A percentile compares a stretch with the other conserved stretches of the same genome.
These are phyloP conservation scores for Aureobasidium sp. DNA, from an alignment of 2,329 filamentous ascomycete species.

Conservation along the genomic window DNA sequence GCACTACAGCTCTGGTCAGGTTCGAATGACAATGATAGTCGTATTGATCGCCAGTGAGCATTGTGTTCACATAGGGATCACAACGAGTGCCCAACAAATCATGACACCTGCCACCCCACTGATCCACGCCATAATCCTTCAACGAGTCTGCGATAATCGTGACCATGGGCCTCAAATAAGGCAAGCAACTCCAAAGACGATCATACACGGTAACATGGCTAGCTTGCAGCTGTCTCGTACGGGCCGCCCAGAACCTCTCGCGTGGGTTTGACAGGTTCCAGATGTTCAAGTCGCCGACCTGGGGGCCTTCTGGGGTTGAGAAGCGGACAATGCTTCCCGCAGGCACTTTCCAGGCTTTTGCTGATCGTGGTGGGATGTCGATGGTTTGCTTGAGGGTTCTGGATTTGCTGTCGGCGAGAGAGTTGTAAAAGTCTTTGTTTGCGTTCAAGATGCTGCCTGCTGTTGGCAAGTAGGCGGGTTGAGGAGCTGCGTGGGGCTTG, in stretches of 20 bases:
- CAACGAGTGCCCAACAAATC: slow-evolving; percentile 74
- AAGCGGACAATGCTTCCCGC: slow-evolving; percentile 64
- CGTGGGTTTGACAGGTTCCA: slow-evolving; percentile 72
- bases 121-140: slow-evolving; percentile 32
- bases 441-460: slow-evolving; percentile 26
- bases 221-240: slow-evolving; percentile 71
- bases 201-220: slow-evolving; percentile 67
- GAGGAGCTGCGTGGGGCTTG: slow-evolving; percentile 17
- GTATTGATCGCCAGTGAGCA: slow-evolving; percentile 64
- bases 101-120: slow-evolving; percentile 60
- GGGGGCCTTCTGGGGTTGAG: slow-evolving; percentile 67
- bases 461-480: slow-evolving; percentile 28
- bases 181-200: slow-evolving; percentile 69
- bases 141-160: slow-evolving; percentile 65
- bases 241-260: slow-evolving; percentile 74
- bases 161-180: slow-evolving; percentile 66
- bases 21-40: slow-evolving; percentile 84
- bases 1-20: slow-evolving; percentile 63
- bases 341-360: slow-evolving; percentile 63
- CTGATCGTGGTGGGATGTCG: slow-evolving; percentile 65
- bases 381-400: slow-evolving; percentile 31
- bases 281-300: slow-evolving; percentile 78
- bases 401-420: slow-evolving; percentile 20
- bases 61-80: slow-evolving; percentile 73
- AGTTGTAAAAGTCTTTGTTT: slow-evolving; percentile 25